These are phyloP conservation scores for Eustoma russellianum DNA, from an alignment of 257 asterid species.

Conservation along the genomic window DNA sequence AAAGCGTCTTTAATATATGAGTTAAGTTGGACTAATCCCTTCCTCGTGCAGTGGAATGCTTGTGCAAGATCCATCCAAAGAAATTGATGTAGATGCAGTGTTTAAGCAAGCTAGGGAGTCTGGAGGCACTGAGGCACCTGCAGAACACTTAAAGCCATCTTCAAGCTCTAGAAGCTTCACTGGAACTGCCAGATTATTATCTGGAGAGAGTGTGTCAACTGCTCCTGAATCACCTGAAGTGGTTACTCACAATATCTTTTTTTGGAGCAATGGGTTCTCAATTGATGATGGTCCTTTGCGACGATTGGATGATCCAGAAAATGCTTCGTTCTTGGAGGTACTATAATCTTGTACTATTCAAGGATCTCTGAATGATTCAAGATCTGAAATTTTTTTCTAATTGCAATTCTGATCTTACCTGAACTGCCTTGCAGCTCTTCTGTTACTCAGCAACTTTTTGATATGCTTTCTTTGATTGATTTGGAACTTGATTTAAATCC, in stretches of 20 bases:
- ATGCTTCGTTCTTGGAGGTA: slow-evolving; percentile 76
- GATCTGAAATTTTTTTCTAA: not conserved
- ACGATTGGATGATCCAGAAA: slow-evolving; percentile 71
- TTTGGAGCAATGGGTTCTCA: slow-evolving; percentile 83
- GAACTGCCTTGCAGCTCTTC: not conserved
- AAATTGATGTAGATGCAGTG: slow-evolving; percentile 46
- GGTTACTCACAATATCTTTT: slow-evolving; percentile 41
- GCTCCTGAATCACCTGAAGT: slow-evolving; percentile 48
- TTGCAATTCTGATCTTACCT: not conserved
- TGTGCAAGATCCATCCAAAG: slow-evolving; percentile 68
- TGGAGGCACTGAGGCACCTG: slow-evolving; percentile 46
- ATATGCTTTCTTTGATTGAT: too few relatives aligned
- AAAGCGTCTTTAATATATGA: not conserved
- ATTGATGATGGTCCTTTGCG: slow-evolving; percentile 72
- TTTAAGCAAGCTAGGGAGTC: slow-evolving; percentile 63
- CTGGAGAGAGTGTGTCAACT: slow-evolving; percentile 48
- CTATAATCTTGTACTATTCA: not conserved
- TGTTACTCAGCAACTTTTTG: too few relatives aligned
- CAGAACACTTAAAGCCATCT: slow-evolving; percentile 34
- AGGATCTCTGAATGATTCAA: too few relatives aligned
- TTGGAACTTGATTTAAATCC: too few relatives aligned
- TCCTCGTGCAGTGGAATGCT: slow-evolving; percentile 61
- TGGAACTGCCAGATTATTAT: slow-evolving; percentile 69
- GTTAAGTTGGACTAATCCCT: slow-evolving; percentile 8
- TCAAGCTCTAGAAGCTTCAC: slow-evolving; percentile 63